phyloP scores from a whole-genome alignment of 805 yeast genomes.

The Saccharomyces mikatae region DNA sequence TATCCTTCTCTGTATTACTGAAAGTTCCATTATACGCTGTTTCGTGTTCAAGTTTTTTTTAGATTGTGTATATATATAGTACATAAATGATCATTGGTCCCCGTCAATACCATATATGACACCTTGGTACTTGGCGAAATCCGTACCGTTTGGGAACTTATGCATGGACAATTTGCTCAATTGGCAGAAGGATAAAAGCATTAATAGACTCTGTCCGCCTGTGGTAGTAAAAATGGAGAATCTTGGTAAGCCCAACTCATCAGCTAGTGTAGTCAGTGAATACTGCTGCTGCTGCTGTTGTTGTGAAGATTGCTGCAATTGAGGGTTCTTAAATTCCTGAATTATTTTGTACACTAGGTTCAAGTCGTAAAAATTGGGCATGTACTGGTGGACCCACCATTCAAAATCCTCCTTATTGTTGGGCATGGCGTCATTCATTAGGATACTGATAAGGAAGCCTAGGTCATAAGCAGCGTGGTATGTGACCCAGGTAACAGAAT shows the following conservation, averaged over 20 bases:
- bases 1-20: neutral
- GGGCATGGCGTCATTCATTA: constrained; percentile 73
- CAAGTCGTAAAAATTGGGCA: constrained; percentile 79
- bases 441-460: constrained; percentile 74
- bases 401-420: constrained; percentile 70
- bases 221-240: constrained; percentile 46
- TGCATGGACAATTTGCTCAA: constrained; percentile 32
- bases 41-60: neutral
- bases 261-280: constrained; percentile 52
- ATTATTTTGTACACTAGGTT: constrained; percentile 42
- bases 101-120: constrained; percentile 42
- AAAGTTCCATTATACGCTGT: neutral
- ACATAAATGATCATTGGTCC: constrained; percentile 10
- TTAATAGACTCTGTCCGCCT: constrained; percentile 56
- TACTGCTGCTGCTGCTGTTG: constrained; percentile 15
- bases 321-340: constrained; percentile 19
- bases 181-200: constrained; percentile 59
- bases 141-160: constrained; percentile 30
- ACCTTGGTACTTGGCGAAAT: constrained; percentile 39
- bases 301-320: constrained; percentile 7
- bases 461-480: constrained; percentile 93
- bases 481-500: constrained; percentile 71
- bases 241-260: constrained; percentile 61
- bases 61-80: neutral
- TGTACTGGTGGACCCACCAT: constrained; percentile 58